Evolutionary conservation across 2,329 filamentous ascomycete species (phyloP).

Genomic region (Aspergillus texensis): DNA sequence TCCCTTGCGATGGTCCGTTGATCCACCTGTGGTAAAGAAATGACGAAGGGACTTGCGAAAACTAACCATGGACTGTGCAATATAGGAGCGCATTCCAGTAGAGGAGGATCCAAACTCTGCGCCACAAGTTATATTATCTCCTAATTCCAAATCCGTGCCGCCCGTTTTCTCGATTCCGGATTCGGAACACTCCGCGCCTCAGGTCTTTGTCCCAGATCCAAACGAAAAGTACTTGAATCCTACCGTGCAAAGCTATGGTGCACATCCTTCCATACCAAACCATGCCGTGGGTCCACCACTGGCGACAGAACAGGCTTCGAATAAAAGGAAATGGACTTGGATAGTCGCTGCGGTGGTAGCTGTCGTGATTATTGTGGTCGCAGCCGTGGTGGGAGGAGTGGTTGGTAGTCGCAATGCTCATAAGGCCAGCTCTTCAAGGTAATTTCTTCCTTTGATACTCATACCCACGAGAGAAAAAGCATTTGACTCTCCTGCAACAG

Average conservation of each 20-base stretch:
- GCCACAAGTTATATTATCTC: background rate
- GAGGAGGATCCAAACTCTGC: background rate
- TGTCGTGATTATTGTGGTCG: background rate
- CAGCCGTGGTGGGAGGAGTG: constrained; percentile 6
- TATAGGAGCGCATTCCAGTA: background rate
- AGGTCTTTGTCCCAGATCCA: background rate
- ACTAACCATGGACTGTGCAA: background rate
- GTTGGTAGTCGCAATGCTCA: constrained; percentile 3
- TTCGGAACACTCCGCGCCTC: background rate
- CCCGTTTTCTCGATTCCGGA: background rate
- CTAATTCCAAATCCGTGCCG: background rate
- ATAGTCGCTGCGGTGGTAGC: background rate
- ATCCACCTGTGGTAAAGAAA: background rate
- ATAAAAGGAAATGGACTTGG: constrained; percentile 1
- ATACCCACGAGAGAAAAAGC: background rate
- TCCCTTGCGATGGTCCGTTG: background rate
- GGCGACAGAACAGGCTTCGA: background rate
- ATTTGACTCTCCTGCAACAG: background rate
- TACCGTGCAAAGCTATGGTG: background rate
- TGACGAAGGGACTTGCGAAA: background rate
- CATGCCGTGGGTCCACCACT: background rate
- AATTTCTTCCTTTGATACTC: background rate
- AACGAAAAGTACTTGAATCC: background rate
- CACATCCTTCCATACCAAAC: background rate
- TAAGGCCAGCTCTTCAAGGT: background rate